Percentiles rank a stretch among this genome's conserved stretches.
phyloP scores from a whole-genome alignment of 495 filamentous ascomycete species.

The Hypoxylon crocopeplum region DNA sequence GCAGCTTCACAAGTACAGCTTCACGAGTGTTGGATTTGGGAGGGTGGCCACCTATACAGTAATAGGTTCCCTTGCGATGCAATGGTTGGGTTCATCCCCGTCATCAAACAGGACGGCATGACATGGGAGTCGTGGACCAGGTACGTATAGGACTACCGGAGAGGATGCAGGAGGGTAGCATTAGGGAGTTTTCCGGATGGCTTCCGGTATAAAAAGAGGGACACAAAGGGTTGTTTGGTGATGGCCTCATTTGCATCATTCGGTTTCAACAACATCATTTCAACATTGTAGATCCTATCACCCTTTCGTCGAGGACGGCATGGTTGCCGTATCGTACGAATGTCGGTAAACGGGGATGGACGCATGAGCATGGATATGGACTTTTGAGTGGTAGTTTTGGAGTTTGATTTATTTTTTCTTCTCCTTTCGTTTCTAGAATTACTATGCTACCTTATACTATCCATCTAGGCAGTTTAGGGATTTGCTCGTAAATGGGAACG shows the following conservation, averaged over 20 bases:
- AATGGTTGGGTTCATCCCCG: conserved; percentile 8
- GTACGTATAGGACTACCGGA: conserved; percentile 5
- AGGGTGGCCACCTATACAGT: neutral
- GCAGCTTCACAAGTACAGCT: conserved; percentile 6
- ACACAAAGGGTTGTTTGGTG: conserved; percentile 16
- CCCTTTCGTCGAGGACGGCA: neutral
- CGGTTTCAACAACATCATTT: conserved; percentile 36
- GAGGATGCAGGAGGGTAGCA: conserved; percentile 25
- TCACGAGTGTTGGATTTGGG: neutral
- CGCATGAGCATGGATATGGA: no score
- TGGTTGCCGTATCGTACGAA: conserved; percentile 1
- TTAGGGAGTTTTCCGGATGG: conserved; percentile 28
- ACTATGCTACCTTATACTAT: no score
- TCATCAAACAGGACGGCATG: conserved; percentile 7
- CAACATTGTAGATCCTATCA: conserved; percentile 30
- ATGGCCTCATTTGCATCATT: conserved; percentile 35
- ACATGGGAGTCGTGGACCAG: conserved; percentile 16
- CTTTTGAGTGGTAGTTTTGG: no score
- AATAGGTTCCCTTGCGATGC: neutral
- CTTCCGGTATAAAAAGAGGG: conserved; percentile 20
- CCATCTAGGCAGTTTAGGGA: no score
- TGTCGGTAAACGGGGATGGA: conserved; percentile 12
- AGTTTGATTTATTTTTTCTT: no score
- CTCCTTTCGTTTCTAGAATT: no score
- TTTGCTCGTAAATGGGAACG: conserved; percentile 19